Percentiles rank a stretch among this genome's conserved stretches.
These are phyloP conservation scores for Yamadazyma triangularis DNA, from an alignment of 1,139 yeast species.

Conservation along the genomic window DNA sequence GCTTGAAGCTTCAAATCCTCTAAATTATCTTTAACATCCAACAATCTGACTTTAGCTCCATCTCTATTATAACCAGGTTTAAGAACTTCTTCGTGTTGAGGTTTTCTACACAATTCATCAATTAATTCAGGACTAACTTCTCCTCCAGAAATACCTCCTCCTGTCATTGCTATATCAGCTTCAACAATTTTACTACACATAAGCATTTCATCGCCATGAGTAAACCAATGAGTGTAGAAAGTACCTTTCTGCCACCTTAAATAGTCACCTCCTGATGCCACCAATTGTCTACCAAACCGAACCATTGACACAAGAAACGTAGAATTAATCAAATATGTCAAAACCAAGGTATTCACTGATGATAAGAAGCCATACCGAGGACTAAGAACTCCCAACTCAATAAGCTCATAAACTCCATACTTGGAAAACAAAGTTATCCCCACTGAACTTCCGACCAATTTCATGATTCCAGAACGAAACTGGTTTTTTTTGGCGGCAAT, in stretches of 20 bases:
- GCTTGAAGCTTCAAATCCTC: constrained; percentile 62
- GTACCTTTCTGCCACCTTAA: constrained; percentile 66
- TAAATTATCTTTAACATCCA: constrained; percentile 39
- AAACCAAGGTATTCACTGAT: constrained; percentile 57
- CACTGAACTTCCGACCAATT: constrained; percentile 28
- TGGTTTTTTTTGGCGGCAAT: constrained; percentile 25
- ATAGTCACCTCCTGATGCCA: constrained; percentile 49
- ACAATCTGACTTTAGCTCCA: constrained; percentile 37
- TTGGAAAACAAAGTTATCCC: constrained; percentile 36
- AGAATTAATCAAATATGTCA: constrained; percentile 60
- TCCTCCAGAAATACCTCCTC: constrained; percentile 34
- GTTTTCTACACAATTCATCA: constrained; percentile 37
- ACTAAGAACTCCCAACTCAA: constrained; percentile 28
- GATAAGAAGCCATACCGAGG: constrained; percentile 41
- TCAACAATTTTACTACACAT: constrained; percentile 65
- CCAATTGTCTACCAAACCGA: constrained; percentile 47
- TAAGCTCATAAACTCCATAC: constrained; percentile 33
- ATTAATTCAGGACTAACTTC: constrained; percentile 30
- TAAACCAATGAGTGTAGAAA: constrained; percentile 59
- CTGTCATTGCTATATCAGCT: constrained; percentile 54
- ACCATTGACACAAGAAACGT: constrained; percentile 59
- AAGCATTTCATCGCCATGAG: constrained; percentile 64
- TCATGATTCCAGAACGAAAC: constrained; percentile 25
- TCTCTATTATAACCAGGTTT: constrained; percentile 32
- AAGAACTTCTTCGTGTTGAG: constrained; percentile 25